phyloP scores from a whole-genome alignment of 2,329 filamentous ascomycete genomes.

The Phaeophleospora eucalypticola region DNA sequence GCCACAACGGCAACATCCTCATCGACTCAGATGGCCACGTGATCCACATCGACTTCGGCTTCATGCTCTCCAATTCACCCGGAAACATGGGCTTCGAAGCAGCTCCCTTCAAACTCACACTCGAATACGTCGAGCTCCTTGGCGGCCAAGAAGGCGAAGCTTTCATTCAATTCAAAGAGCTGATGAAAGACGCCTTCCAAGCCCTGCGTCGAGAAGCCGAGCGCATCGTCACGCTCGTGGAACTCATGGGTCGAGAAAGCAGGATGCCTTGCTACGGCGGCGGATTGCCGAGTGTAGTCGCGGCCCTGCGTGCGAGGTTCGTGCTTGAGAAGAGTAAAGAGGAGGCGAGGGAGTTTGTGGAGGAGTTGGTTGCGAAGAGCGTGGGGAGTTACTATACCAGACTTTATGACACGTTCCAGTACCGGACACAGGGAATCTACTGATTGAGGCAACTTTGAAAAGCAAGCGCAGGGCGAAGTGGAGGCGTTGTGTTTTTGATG shows the following conservation, averaged over 20 bases:
- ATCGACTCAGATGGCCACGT: slow-evolving; percentile 84
- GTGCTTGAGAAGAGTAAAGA: slow-evolving; percentile 78
- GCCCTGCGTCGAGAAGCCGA: slow-evolving; percentile 74
- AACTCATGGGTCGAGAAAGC: slow-evolving; percentile 77
- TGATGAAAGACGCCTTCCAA: slow-evolving; percentile 82
- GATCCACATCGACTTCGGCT: slow-evolving; percentile 84
- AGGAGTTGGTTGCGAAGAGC: slow-evolving; percentile 76
- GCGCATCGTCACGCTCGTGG: slow-evolving; percentile 74
- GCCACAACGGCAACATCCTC: slow-evolving; percentile 81
- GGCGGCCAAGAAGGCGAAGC: slow-evolving; percentile 67
- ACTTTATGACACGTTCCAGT: slow-evolving; percentile 72
- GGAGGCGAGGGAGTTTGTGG: slow-evolving; percentile 76
- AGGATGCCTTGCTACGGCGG: slow-evolving; percentile 81
- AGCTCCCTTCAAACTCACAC: slow-evolving; percentile 79
- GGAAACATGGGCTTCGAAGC: slow-evolving; percentile 82
- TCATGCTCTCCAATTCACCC: slow-evolving; percentile 83
- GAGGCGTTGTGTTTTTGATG: neutral
- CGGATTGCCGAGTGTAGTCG: slow-evolving; percentile 67
- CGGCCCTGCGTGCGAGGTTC: slow-evolving; percentile 67
- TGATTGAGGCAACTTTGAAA: slow-evolving; percentile 48
- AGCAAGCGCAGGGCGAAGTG: too few species aligned
- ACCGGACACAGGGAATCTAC: slow-evolving; percentile 83
- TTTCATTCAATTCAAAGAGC: slow-evolving; percentile 69
- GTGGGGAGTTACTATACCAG: slow-evolving; percentile 83
- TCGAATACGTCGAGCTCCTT: slow-evolving; percentile 80